These are phyloP conservation scores for Leishmania turanica DNA, from an alignment of 208 protist species.

Conservation along the genomic window DNA sequence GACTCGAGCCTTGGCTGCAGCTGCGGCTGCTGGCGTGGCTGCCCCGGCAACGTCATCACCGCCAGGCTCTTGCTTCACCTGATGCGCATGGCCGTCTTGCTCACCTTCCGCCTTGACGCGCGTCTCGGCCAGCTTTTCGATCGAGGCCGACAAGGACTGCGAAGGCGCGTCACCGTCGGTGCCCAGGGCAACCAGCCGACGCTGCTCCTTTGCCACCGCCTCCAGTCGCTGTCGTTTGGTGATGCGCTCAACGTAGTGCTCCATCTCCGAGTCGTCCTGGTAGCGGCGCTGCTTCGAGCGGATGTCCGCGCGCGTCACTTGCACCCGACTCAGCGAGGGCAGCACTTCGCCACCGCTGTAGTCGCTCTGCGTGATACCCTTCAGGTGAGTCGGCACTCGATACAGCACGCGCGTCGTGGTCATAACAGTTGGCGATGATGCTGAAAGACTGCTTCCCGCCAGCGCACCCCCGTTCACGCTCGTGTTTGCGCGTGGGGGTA, in stretches of 20 bases:
- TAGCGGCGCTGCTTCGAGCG: constrained; percentile 59
- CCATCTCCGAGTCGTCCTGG: constrained; percentile 63
- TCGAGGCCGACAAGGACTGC: neutral
- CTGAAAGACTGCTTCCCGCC: neutral
- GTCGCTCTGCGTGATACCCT: constrained; percentile 36
- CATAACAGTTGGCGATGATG: neutral
- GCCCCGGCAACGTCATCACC: neutral
- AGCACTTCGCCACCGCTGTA: constrained; percentile 69
- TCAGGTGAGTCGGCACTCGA: constrained; percentile 23
- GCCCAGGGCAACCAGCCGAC: neutral
- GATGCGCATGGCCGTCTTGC: neutral
- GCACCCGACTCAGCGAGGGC: constrained; percentile 65
- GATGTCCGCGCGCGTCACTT: constrained; percentile 61
- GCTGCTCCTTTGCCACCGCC: constrained; percentile 39
- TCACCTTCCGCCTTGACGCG: neutral
- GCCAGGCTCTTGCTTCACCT: constrained; percentile 31
- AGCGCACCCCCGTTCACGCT: neutral
- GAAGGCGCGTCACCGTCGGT: neutral
- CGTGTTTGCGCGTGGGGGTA: neutral
- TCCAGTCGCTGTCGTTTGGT: constrained; percentile 60
- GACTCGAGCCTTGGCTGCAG: neutral
- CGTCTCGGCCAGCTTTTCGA: neutral
- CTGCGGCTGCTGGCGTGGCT: neutral
- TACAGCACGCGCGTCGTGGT: constrained; percentile 25
- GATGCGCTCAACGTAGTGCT: constrained; percentile 40